phyloP scores from a whole-genome alignment of 2,329 filamentous ascomycete species.

The Dichotomopilus funicola region DNA sequence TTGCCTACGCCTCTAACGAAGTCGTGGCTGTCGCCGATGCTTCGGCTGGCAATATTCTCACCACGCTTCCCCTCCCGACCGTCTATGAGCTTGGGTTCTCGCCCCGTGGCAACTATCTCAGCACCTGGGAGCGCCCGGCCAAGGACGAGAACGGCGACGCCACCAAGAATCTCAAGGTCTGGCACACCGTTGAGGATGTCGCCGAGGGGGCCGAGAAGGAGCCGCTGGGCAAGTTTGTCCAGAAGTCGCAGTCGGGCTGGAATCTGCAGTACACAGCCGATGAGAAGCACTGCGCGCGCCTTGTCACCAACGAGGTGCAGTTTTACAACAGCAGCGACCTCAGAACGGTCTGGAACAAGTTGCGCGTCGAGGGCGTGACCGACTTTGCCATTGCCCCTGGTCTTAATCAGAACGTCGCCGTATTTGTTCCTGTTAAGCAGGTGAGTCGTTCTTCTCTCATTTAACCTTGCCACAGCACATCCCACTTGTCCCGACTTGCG shows the following conservation, averaged over 20 bases:
- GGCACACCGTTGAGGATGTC: slow-evolving; percentile 71
- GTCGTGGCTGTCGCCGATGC: slow-evolving; percentile 81
- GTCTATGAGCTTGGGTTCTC: slow-evolving; percentile 96
- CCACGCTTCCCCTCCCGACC: slow-evolving; percentile 69
- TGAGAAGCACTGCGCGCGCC: slow-evolving; percentile 85
- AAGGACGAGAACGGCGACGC: slow-evolving; percentile 94
- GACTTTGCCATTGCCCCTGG: slow-evolving; percentile 89
- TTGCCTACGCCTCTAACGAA: slow-evolving; percentile 87
- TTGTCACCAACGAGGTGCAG: slow-evolving; percentile 95
- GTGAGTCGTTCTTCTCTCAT: slow-evolving; percentile 39
- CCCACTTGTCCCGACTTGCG: too few species aligned
- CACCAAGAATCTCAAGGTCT: slow-evolving; percentile 94
- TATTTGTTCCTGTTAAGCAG: slow-evolving; percentile 95
- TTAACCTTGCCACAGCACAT: neutral
- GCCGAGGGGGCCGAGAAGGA: slow-evolving; percentile 58
- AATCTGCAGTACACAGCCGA: slow-evolving; percentile 95
- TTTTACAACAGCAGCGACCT: slow-evolving; percentile 90
- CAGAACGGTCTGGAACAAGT: slow-evolving; percentile 86
- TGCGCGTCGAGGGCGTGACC: slow-evolving; percentile 81
- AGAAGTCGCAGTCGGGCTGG: slow-evolving; percentile 93
- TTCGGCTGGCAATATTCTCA: slow-evolving; percentile 65
- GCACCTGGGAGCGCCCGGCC: slow-evolving; percentile 88
- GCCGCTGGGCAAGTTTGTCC: slow-evolving; percentile 83
- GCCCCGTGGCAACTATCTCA: slow-evolving; percentile 82
- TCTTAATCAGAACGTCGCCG: slow-evolving; percentile 83